These are phyloP conservation scores for Lentinula boryana DNA, from an alignment of 768 basidiomycete genomes.

Conservation along the genomic window DNA sequence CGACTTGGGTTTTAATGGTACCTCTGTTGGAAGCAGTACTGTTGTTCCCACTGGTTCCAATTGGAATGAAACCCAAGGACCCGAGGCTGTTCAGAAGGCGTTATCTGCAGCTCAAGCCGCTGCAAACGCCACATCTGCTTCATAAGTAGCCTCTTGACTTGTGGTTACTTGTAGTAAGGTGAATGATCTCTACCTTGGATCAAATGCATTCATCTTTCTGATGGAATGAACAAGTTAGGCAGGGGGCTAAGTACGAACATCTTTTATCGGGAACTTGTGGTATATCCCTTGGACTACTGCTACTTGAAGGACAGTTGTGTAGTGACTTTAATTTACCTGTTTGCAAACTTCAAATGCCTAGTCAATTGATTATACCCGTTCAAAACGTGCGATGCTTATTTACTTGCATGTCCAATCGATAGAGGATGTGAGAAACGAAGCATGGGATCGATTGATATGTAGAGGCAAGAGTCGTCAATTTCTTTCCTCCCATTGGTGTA, in stretches of 20 bases:
- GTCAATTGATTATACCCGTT: no score
- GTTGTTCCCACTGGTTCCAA: conserved; percentile 8
- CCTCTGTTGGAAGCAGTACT: conserved; percentile 8
- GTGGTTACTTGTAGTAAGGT: neutral
- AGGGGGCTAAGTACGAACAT: neutral
- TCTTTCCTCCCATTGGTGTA: no score
- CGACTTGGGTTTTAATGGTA: conserved; percentile 10
- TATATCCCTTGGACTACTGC: neutral
- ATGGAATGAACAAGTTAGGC: no score
- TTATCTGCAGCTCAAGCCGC: conserved; percentile 4
- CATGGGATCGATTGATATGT: no score
- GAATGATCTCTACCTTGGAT: no score
- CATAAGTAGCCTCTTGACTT: neutral
- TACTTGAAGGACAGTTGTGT: neutral
- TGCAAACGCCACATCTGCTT: neutral
- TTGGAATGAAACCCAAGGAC: conserved; percentile 9
- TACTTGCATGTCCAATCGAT: no score
- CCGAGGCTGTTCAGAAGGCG: conserved; percentile 8
- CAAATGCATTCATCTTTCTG: no score
- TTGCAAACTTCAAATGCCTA: no score
- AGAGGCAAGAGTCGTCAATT: no score
- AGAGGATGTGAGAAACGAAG: no score
- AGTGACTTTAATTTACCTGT: neutral
- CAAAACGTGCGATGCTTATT: no score
- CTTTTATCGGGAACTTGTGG: neutral